Conservation (phyloP, 2,329 filamentous ascomycete species). For the Penicillium thymicola region DNA sequence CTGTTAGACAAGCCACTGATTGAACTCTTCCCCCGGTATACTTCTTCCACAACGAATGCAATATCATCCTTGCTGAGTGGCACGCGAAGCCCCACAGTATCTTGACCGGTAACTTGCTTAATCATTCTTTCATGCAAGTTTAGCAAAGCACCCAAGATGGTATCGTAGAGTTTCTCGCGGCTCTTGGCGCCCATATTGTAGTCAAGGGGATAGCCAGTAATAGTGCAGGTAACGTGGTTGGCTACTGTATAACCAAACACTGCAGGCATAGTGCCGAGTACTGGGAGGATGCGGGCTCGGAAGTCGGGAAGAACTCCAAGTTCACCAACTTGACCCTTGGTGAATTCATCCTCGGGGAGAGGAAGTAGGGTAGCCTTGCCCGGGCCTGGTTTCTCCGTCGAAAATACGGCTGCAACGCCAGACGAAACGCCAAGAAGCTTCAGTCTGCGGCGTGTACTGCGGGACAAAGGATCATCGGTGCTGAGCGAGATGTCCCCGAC, state of each 20-base stretch:
- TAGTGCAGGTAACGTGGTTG: conserved; percentile 84
- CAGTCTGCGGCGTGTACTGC: conserved; percentile 74
- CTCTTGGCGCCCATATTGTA: conserved; percentile 79
- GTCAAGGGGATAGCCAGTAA: conserved; percentile 73
- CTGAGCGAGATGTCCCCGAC: conserved; percentile 88
- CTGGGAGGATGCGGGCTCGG: conserved; percentile 87
- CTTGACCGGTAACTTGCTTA: conserved; percentile 48
- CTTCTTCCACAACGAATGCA: conserved; percentile 83
- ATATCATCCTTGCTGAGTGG: conserved; percentile 77
- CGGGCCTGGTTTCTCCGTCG: conserved; percentile 81
- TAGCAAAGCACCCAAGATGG: conserved; percentile 72
- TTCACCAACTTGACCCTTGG: conserved; percentile 80
- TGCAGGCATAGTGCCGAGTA: conserved; percentile 94
- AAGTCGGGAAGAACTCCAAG: conserved; percentile 89
- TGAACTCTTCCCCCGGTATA: conserved; percentile 77
- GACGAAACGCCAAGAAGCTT: conserved; percentile 73
- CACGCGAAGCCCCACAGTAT: conserved; percentile 70
- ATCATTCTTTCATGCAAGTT: conserved; percentile 74
- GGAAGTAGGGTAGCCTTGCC: conserved; percentile 90
- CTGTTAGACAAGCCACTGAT: conserved; percentile 79
- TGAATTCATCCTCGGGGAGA: conserved; percentile 80
- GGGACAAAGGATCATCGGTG: conserved; percentile 83
- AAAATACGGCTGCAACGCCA: conserved; percentile 90
- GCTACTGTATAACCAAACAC: conserved; percentile 89
- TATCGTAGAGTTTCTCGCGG: conserved; percentile 88